Base-by-base conservation (phyloP, 345 rosid genomes). In the Lepidium didymum region DNA sequence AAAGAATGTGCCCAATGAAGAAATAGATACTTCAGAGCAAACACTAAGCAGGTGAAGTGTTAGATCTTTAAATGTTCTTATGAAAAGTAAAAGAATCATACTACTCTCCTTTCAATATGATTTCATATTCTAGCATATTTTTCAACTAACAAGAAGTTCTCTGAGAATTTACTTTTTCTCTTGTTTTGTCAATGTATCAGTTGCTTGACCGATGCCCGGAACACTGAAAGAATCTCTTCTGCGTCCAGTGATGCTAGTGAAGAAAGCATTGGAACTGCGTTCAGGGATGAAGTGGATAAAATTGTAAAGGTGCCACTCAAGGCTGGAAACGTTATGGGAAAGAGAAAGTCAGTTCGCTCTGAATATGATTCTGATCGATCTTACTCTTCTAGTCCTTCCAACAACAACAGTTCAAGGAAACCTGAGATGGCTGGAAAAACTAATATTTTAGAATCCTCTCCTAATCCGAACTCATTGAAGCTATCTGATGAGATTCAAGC, bases 401-500 rank as follows among this genome's bases (percentile, higher is more conserved):
- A 64, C 53, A 52, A 16, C 38, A 75, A 53, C 61, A 57, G 10
- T 68, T 62, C 80, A 8, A 58, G 46, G 75, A 71, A 72, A 37
- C 51, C 35, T 54, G 82, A 76, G 54, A 62, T 78, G 21, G 60
- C 63, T 6, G 74, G 58, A 29, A 62, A 56, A 25, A 69, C 68
- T 37, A 75, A 50, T 37, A 53, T 75, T 53, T 52, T 79, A 54
- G 79, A 75, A 69, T 18, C 43, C 58, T 78, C 82, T 4, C 85
- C 85, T 38, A 68, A 68, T 62, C 89, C 84, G 10, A 84, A 94
- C 15, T 80, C 94, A 21, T 5, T 84, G 62, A 85, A 85, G 72
- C 74, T 90, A 63, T 79, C 81, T 27, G 87, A 87, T 63, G 96
- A 93, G 55, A 86, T 88, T 87, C 92, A 90, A 80, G 86, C 94